Conservation (phyloP, 805 yeast species). For the Grigorovia yakushimaensis region DNA sequence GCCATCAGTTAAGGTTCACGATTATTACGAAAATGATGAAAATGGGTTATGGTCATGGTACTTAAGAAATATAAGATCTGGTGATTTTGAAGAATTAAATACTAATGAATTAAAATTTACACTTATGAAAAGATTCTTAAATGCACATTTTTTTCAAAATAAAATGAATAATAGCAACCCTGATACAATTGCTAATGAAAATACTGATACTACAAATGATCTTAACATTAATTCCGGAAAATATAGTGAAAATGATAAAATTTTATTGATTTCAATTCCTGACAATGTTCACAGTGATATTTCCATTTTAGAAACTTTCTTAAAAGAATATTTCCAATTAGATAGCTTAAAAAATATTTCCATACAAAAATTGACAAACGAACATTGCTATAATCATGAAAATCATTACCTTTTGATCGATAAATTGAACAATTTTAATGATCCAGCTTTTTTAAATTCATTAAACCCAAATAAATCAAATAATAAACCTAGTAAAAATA, state of each 20-base stretch:
- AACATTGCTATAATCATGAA: conserved; percentile 26
- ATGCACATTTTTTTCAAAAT: conserved; percentile 11
- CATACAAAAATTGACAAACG: conserved; percentile 23
- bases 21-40: conserved; percentile 25
- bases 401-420: conserved; percentile 27
- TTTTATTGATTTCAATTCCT: conserved; percentile 27
- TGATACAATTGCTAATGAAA: not conserved
- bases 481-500: not conserved
- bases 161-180: not conserved
- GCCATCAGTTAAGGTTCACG: conserved; percentile 25
- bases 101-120: conserved; percentile 20
- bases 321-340: conserved; percentile 25
- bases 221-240: conserved; percentile 5
- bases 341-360: conserved; percentile 21
- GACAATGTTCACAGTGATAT: conserved; percentile 25
- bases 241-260: conserved; percentile 10
- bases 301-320: conserved; percentile 22
- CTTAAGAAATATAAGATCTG: conserved; percentile 26
- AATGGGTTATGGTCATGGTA: conserved; percentile 33
- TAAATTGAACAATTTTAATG: conserved; percentile 22
- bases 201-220: conserved; percentile 1
- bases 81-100: conserved; percentile 29
- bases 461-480: conserved; percentile 5
- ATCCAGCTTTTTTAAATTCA: conserved; percentile 20
- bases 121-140: conserved; percentile 24